Evolutionary conservation across 2,329 filamentous ascomycete species (phyloP).

Genomic region (Didymella sp.): DNA sequence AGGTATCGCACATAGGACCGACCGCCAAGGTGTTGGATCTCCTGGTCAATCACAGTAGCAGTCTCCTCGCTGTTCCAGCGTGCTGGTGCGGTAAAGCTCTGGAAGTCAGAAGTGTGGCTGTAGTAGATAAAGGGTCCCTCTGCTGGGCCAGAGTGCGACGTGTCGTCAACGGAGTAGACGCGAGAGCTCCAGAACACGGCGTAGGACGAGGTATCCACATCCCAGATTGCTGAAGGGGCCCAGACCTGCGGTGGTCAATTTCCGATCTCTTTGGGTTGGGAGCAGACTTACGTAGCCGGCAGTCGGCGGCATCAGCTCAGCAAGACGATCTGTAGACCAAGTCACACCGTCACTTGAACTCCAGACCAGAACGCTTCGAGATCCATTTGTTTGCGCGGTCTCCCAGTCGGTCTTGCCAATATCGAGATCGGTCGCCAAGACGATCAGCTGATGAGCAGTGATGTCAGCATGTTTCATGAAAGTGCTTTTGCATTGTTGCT

Average conservation of each 20-base stretch:
- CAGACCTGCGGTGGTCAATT: constrained; percentile 55
- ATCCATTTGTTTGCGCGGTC: constrained; percentile 60
- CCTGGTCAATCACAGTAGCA: constrained; percentile 63
- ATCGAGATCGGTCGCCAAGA: constrained; percentile 56
- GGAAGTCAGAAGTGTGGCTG: constrained; percentile 63
- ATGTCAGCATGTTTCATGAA: neutral
- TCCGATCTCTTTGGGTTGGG: too few relatives aligned
- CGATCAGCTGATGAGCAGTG: neutral
- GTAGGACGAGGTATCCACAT: constrained; percentile 55
- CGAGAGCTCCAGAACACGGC: constrained; percentile 59
- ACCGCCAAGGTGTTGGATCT: constrained; percentile 58
- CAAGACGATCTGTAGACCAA: constrained; percentile 58
- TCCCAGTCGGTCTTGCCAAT: constrained; percentile 63
- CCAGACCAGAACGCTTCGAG: constrained; percentile 63
- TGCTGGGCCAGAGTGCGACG: constrained; percentile 57
- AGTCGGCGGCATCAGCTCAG: constrained; percentile 59
- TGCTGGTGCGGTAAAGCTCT: constrained; percentile 58
- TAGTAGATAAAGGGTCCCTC: constrained; percentile 56
- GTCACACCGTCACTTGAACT: constrained; percentile 60
- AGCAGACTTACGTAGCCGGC: constrained; percentile 53
- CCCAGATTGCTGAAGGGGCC: constrained; percentile 64
- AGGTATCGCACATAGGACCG: constrained; percentile 61
- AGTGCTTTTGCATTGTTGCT: constrained; percentile 63
- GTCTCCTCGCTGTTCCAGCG: constrained; percentile 60
- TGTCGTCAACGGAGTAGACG: constrained; percentile 57